Percentiles rank a stretch among this genome's conserved stretches.
These are phyloP conservation scores for Torulaspora globosa DNA, from an alignment of 1,139 yeast species.

Conservation along the genomic window DNA sequence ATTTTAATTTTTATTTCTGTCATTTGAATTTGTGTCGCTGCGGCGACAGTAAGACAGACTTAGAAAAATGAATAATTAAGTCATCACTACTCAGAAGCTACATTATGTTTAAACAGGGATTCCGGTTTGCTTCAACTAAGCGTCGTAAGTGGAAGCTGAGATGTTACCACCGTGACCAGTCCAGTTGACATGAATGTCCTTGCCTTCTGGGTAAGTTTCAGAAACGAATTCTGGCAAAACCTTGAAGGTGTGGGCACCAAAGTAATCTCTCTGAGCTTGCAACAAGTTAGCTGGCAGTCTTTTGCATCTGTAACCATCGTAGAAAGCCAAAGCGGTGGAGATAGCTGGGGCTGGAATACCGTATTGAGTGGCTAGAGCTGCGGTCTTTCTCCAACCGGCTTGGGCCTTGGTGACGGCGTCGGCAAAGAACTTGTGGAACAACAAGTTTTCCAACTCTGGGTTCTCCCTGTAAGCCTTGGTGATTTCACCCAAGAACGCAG, in stretches of 20 bases:
- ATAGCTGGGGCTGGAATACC: slow-evolving; percentile 99
- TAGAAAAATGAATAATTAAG: background rate
- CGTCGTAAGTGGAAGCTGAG: slow-evolving; percentile 90
- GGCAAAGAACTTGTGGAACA: slow-evolving; percentile 93
- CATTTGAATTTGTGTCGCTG: slow-evolving; percentile 6
- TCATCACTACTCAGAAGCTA: slow-evolving; percentile 1
- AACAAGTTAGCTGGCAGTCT: slow-evolving; percentile 94
- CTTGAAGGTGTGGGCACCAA: slow-evolving; percentile 98
- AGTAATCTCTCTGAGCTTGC: slow-evolving; percentile 99
- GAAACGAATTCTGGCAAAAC: slow-evolving; percentile 84
- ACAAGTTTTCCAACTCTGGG: slow-evolving; percentile 90
- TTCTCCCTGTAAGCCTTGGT: slow-evolving; percentile 92
- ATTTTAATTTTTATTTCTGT: background rate
- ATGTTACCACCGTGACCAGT: slow-evolving; percentile 98
- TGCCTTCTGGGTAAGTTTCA: slow-evolving; percentile 69
- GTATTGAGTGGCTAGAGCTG: slow-evolving; percentile 68
- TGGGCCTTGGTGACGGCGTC: slow-evolving; percentile 91
- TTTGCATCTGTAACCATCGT: slow-evolving; percentile 97
- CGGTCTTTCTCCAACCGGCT: slow-evolving; percentile 88
- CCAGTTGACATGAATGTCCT: slow-evolving; percentile 96
- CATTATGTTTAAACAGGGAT: background rate
- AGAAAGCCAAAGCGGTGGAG: slow-evolving; percentile 94
- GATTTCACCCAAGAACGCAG: slow-evolving; percentile 95
- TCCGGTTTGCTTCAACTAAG: slow-evolving; percentile 44
- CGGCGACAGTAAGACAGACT: background rate